A percentile compares a stretch with the other conserved stretches of the same genome.
Conservation (phyloP, 2,329 filamentous ascomycete species). For the Chrysoporthe deuterocubensis region DNA sequence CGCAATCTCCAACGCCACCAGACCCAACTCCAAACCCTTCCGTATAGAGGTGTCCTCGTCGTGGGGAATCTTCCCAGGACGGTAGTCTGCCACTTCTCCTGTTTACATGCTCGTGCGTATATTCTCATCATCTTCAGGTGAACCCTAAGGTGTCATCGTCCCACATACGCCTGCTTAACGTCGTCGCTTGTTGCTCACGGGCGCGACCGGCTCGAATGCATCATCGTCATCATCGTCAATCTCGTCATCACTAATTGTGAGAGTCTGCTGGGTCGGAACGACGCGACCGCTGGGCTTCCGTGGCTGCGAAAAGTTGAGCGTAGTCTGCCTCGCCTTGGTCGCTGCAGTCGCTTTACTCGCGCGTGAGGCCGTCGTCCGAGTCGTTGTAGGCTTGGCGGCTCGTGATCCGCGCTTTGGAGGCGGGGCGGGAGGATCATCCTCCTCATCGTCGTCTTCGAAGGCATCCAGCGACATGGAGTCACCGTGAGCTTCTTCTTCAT, state of each 20-base stretch:
- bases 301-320: slow-evolving; percentile 53
- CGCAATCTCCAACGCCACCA: background rate
- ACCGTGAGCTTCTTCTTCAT: slow-evolving; percentile 33
- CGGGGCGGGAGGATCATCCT: slow-evolving; percentile 40
- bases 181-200: slow-evolving; percentile 36
- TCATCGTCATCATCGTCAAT: slow-evolving; percentile 65
- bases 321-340: slow-evolving; percentile 49
- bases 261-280: slow-evolving; percentile 50
- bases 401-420: slow-evolving; percentile 42
- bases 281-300: slow-evolving; percentile 35
- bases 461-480: slow-evolving; percentile 37
- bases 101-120: background rate
- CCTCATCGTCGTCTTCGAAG: slow-evolving; percentile 41
- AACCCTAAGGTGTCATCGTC: background rate
- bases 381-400: slow-evolving; percentile 31
- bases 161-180: background rate
- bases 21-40: background rate
- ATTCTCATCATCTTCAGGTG: background rate
- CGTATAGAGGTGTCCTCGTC: background rate
- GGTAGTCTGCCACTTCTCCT: background rate
- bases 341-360: slow-evolving; percentile 34
- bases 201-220: slow-evolving; percentile 58
- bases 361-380: slow-evolving; percentile 38
- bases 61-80: background rate
- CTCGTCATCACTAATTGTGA: slow-evolving; percentile 68